These are phyloP conservation scores for Sporothrix sp. DNA, from an alignment of 2,329 filamentous ascomycete genomes.

Conservation along the genomic window DNA sequence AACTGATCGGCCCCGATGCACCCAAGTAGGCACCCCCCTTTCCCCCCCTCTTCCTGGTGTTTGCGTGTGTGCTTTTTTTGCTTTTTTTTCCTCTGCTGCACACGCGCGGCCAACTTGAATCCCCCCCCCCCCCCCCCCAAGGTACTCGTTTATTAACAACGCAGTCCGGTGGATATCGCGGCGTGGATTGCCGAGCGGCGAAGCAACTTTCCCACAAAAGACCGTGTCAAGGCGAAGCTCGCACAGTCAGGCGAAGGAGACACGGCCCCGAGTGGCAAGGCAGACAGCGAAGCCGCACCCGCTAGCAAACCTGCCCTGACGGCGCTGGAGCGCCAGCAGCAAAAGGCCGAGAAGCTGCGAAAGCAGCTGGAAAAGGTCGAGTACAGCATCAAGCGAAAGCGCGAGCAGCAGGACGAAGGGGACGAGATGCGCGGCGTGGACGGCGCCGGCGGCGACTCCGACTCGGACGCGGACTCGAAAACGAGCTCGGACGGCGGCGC, in stretches of 20 bases:
- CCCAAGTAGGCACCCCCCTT: conserved; percentile 36
- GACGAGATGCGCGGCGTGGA: conserved; percentile 50
- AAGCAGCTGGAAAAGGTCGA: conserved; percentile 61
- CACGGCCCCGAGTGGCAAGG: conserved; percentile 52
- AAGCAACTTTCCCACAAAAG: conserved; percentile 70
- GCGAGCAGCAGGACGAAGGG: conserved; percentile 56
- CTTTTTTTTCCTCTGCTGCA: too few species aligned
- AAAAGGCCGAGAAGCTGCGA: conserved; percentile 51
- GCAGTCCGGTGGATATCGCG: conserved; percentile 57
- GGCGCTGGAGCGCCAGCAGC: conserved; percentile 44
- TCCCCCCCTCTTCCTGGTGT: not conserved
- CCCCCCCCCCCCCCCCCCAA: too few species aligned
- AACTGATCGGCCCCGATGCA: conserved; percentile 45
- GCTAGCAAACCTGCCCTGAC: conserved; percentile 30
- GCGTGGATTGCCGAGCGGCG: conserved; percentile 74
- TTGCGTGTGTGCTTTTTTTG: too few species aligned
- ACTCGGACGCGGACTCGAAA: not conserved
- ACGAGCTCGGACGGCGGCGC: conserved; percentile 37
- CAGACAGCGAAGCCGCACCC: conserved; percentile 37
- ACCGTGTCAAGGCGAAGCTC: conserved; percentile 55
- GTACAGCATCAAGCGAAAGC: conserved; percentile 58
- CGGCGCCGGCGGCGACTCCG: conserved; percentile 24
- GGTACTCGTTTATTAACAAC: conserved; percentile 15
- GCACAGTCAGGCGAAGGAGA: conserved; percentile 32
- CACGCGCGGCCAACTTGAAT: too few species aligned